Evolutionary conservation across 805 yeast species (phyloP).

Genomic region (Metschnikowia vanudenii): DNA sequence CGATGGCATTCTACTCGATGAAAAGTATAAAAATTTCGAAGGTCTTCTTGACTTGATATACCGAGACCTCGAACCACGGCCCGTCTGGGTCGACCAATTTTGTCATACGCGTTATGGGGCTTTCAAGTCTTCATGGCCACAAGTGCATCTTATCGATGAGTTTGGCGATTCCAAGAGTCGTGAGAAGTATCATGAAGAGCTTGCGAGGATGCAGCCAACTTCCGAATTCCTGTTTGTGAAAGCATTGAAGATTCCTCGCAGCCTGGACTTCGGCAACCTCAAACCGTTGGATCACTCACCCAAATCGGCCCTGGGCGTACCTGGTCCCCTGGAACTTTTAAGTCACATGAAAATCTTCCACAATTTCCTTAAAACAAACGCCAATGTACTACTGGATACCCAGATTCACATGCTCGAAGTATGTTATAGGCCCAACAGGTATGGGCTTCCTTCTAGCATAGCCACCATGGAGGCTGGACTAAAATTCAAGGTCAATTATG

Average conservation of each 20-base stretch:
- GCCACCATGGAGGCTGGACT: constrained; percentile 28
- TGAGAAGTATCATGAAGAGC: constrained; percentile 18
- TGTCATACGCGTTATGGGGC: constrained; percentile 20
- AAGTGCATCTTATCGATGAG: constrained; percentile 32
- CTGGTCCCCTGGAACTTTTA: constrained; percentile 4
- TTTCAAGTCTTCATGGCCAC: constrained; percentile 34
- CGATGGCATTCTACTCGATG: constrained; percentile 29
- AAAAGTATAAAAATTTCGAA: constrained; percentile 26
- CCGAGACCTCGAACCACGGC: constrained; percentile 16
- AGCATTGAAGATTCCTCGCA: constrained; percentile 9
- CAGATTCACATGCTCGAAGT: constrained; percentile 34
- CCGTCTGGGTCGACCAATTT: constrained; percentile 25
- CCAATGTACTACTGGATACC: constrained; percentile 20
- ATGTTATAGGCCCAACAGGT: constrained; percentile 29
- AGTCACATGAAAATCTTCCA: constrained; percentile 20
- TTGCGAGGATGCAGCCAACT: constrained; percentile 12
- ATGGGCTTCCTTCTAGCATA: constrained; percentile 33
- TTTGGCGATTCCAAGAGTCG: constrained; percentile 17
- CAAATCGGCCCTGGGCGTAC: not conserved
- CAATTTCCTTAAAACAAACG: constrained; percentile 23
- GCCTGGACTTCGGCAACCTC: not conserved
- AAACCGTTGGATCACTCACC: not conserved
- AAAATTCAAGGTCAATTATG: constrained; percentile 23
- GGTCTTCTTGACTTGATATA: constrained; percentile 30
- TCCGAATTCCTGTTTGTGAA: constrained; percentile 12